A percentile compares a stretch with the other conserved stretches of the same genome.
phyloP scores from a whole-genome alignment of 2,329 filamentous ascomycete species.

The Rachicladosporium sp. region DNA sequence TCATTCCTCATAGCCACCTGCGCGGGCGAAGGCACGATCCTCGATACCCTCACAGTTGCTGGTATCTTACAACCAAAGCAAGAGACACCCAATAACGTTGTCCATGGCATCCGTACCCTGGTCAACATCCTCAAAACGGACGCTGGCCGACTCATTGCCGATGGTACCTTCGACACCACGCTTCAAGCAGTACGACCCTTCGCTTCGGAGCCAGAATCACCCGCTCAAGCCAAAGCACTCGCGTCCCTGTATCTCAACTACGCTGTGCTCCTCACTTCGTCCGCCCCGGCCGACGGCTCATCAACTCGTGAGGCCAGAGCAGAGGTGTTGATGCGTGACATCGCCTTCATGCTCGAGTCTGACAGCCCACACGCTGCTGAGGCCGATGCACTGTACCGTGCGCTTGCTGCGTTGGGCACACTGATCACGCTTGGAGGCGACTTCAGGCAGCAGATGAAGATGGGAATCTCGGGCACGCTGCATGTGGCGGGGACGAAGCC shows the following conservation, averaged over 20 bases:
- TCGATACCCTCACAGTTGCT: slow-evolving; percentile 46
- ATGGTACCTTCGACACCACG: slow-evolving; percentile 47
- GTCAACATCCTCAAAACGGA: slow-evolving; percentile 72
- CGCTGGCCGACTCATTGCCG: slow-evolving; percentile 51
- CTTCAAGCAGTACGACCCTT: slow-evolving; percentile 53
- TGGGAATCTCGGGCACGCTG: slow-evolving; percentile 39
- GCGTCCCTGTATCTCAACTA: slow-evolving; percentile 79
- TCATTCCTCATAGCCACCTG: slow-evolving; percentile 50
- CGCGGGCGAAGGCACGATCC: slow-evolving; percentile 42
- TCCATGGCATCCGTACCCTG: slow-evolving; percentile 73
- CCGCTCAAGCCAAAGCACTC: slow-evolving; percentile 67
- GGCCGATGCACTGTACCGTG: slow-evolving; percentile 70
- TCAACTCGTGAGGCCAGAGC: slow-evolving; percentile 20
- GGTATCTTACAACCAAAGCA: slow-evolving; percentile 46
- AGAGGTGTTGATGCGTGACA: slow-evolving; percentile 19
- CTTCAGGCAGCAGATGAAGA: slow-evolving; percentile 46
- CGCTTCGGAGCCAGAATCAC: slow-evolving; percentile 36
- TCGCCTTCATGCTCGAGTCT: slow-evolving; percentile 20
- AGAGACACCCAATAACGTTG: slow-evolving; percentile 61
- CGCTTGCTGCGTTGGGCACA: slow-evolving; percentile 73
- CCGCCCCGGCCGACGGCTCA: slow-evolving; percentile 17
- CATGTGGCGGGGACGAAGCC: slow-evolving; percentile 35
- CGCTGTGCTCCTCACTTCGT: slow-evolving; percentile 53
- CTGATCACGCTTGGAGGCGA: slow-evolving; percentile 51
- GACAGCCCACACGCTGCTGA: slow-evolving; percentile 48